Base-by-base conservation (phyloP, 2,329 filamentous ascomycete genomes). In the Xylaria sp. region DNA sequence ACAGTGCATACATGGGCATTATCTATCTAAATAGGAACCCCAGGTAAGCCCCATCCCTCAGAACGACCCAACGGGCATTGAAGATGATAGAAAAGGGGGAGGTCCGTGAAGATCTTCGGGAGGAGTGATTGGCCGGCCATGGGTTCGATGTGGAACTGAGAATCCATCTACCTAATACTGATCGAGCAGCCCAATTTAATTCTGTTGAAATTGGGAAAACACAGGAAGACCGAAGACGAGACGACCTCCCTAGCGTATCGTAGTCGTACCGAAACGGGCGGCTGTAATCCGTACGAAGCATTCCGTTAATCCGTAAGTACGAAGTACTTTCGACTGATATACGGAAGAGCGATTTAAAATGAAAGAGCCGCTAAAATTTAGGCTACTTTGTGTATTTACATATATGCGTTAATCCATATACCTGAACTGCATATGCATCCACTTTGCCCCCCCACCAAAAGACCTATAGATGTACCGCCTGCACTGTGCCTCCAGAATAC, bases 1-100 rank as follows among this genome's bases (percentile, higher is more conserved):
- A 39, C 18, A 47, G 37, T 58, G 60, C 60, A 59, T 54, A 52
- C 51, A 46, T 46, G 10, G 13, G 47, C 51, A 62, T 23, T 55
- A 62, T 53, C 54, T 55, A 47, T 47, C 49, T 19, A 35, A 39
- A 46, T 46, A 46, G 42, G 37, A 54, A 48, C 50, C 23, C 50
- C 19, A 63, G 37, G 48, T 37, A 37, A 59, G 55, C 34, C 9
- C 61, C 54, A 59, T 55, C 23, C 59, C 47, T 52, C 42, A 19
- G 46, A 47, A 44, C n/a, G 49, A 37, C 48, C 44, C 37, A 61
- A 62, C 57, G 47, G 51, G 23, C 53, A 52, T 56, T 46, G 18
- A 42, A 59, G 18, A 16, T n/a, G 42, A 60, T 48, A 55, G 54
- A 62, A 64, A 64, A 60, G 60, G 59, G 62, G 60, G 57, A 54